A percentile compares a stretch with the other conserved stretches of the same genome.
These are phyloP conservation scores for Colletotrichum eleusines DNA, from an alignment of 2,329 filamentous ascomycete genomes.

Conservation along the genomic window DNA sequence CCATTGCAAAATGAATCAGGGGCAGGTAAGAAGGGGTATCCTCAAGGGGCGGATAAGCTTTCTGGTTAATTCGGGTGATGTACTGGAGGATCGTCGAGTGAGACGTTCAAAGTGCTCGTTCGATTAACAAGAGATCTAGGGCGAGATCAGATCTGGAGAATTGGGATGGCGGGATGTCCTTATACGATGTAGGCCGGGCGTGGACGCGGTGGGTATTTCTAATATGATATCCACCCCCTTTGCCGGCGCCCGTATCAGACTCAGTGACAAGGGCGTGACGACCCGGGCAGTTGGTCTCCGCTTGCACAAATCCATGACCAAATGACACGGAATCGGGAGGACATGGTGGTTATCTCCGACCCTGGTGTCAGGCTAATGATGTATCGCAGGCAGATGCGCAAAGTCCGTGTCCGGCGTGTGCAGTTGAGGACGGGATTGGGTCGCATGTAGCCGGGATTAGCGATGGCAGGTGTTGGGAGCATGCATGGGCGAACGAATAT, in stretches of 20 bases:
- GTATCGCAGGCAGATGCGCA: neutral
- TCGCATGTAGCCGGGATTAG: conserved; percentile 18
- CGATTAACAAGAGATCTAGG: conserved; percentile 30
- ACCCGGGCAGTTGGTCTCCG: conserved; percentile 30
- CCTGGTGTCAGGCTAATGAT: conserved; percentile 11
- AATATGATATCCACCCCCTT: conserved; percentile 36
- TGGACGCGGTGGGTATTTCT: conserved; percentile 30
- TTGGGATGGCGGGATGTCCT: conserved; percentile 27
- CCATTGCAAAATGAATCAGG: conserved; percentile 8
- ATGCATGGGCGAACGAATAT: too few relatives aligned
- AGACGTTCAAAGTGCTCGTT: conserved; percentile 3
- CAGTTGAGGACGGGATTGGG: neutral
- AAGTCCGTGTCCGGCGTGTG: neutral
- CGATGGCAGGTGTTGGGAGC: conserved; percentile 33
- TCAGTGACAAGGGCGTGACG: conserved; percentile 23
- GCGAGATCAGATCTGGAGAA: conserved; percentile 28
- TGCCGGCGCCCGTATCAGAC: conserved; percentile 30
- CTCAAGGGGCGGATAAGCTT: conserved; percentile 23
- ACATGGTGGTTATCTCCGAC: conserved; percentile 34
- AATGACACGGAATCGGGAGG: conserved; percentile 23
- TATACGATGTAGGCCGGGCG: too few relatives aligned
- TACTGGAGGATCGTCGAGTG: conserved; percentile 11
- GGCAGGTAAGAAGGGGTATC: too few relatives aligned
- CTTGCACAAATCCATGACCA: conserved; percentile 29
- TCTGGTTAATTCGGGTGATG: neutral